A percentile compares a stretch with the other conserved stretches of the same genome.
Evolutionary conservation across 768 basidiomycete genomes (phyloP).

Genomic region (Mycena leptocephala): DNA sequence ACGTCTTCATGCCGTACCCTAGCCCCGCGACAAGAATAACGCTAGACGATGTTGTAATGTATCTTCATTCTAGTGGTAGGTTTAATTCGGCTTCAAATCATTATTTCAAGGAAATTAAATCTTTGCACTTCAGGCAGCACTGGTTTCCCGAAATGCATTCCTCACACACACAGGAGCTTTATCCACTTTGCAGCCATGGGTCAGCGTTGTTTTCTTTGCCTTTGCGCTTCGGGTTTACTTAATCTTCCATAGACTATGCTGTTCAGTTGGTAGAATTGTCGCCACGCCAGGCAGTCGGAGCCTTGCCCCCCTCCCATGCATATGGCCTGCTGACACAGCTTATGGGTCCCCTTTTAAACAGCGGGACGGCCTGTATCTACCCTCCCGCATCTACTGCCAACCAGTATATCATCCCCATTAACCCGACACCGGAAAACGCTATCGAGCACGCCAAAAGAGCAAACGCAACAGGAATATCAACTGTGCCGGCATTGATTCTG

Average conservation of each 20-base stretch:
- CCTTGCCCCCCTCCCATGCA: slow-evolving; percentile 59
- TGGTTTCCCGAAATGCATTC: slow-evolving; percentile 30
- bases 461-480: slow-evolving; percentile 47
- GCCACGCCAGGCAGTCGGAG: slow-evolving; percentile 16
- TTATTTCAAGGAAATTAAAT: background rate
- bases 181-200: slow-evolving; percentile 11
- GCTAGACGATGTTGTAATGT: slow-evolving; percentile 48
- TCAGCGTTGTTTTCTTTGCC: background rate
- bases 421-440: slow-evolving; percentile 57
- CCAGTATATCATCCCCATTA: slow-evolving; percentile 50
- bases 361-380: slow-evolving; percentile 47
- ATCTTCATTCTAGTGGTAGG: slow-evolving; percentile 55
- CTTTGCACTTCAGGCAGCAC: slow-evolving; percentile 22
- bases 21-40: slow-evolving; percentile 18
- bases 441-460: slow-evolving; percentile 51
- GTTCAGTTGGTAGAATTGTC: background rate
- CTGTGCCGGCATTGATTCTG: slow-evolving; percentile 59
- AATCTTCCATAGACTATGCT: background rate
- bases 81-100: background rate
- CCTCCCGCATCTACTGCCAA: too few species aligned
- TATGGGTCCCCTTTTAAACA: slow-evolving; percentile 43
- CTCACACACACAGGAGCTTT: slow-evolving; percentile 13
- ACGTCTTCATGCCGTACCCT: slow-evolving; percentile 51
- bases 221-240: background rate
- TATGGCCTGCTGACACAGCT: slow-evolving; percentile 51